A percentile compares a stretch with the other conserved stretches of the same genome.
Conservation (phyloP, 2,329 filamentous ascomycete genomes). For the Teratosphaeria nubilosa region DNA sequence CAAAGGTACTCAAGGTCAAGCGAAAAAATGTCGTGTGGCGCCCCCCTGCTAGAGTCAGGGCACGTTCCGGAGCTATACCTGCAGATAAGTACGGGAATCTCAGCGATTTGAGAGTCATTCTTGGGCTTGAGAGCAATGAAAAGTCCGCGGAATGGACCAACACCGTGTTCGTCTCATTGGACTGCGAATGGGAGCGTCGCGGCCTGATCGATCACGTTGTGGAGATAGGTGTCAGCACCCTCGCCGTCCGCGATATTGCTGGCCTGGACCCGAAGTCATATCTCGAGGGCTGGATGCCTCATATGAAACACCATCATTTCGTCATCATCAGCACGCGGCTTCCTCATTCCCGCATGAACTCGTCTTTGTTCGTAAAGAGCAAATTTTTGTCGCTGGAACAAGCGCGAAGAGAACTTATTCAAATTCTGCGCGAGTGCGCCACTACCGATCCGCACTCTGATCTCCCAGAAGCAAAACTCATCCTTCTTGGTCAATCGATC, state of each 20-base stretch:
- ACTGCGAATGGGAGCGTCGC: constrained; percentile 68
- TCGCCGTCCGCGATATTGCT: constrained; percentile 55
- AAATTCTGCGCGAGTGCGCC: neutral
- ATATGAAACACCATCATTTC: constrained; percentile 40
- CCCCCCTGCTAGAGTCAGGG: neutral
- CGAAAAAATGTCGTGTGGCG: too few relatives aligned
- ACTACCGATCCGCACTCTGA: neutral
- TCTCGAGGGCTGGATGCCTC: constrained; percentile 54
- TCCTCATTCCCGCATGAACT: constrained; percentile 1
- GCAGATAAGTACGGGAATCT: neutral
- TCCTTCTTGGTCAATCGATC: constrained; percentile 64
- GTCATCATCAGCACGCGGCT: constrained; percentile 3
- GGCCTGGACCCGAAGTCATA: constrained; percentile 47
- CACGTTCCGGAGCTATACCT: neutral
- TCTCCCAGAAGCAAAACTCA: neutral
- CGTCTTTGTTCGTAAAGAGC: constrained; percentile 7
- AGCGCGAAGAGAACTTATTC: neutral
- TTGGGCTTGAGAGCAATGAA: neutral
- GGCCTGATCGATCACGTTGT: constrained; percentile 53
- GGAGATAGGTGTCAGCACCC: constrained; percentile 69
- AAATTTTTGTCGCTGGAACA: constrained; percentile 1
- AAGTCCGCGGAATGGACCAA: neutral
- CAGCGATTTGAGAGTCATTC: neutral
- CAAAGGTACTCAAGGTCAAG: too few relatives aligned
- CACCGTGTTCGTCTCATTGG: constrained; percentile 59